Conservation (phyloP, 129 eudicot genomes). For the Saussurea involucrata region DNA sequence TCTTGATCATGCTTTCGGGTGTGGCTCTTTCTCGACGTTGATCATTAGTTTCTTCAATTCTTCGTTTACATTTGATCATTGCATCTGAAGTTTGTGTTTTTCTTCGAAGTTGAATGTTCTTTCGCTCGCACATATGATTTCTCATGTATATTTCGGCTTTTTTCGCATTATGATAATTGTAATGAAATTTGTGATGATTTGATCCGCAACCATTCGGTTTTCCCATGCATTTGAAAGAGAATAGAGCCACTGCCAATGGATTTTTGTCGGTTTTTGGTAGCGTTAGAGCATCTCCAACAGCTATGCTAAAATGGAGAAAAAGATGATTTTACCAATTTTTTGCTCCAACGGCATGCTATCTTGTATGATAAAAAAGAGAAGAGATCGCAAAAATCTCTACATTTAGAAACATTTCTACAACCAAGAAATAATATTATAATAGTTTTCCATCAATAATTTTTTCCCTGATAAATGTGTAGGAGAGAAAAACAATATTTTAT, state of each 20-base stretch:
- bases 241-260: not conserved
- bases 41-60: not conserved
- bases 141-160: not conserved
- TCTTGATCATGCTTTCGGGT: conserved; percentile 60
- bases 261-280: not conserved
- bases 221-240: not conserved
- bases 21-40: conserved; percentile 58
- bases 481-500: too few species aligned
- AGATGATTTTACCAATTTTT: too few species aligned
- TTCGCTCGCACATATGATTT: not conserved
- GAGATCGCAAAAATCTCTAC: too few species aligned
- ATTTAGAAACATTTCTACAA: too few species aligned
- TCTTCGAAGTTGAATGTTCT: not conserved
- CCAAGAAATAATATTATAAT: too few species aligned
- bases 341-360: too few species aligned
- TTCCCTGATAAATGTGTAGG: too few species aligned
- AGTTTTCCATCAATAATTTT: too few species aligned
- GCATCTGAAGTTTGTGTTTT: not conserved
- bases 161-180: not conserved
- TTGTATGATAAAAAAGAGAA: too few species aligned
- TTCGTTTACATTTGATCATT: not conserved
- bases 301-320: too few species aligned
- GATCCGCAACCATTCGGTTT: not conserved
- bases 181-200: not conserved
- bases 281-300: too few species aligned